Base-by-base conservation (phyloP, 2,329 filamentous ascomycete genomes). In the Trichoderma atrobrunneum region DNA sequence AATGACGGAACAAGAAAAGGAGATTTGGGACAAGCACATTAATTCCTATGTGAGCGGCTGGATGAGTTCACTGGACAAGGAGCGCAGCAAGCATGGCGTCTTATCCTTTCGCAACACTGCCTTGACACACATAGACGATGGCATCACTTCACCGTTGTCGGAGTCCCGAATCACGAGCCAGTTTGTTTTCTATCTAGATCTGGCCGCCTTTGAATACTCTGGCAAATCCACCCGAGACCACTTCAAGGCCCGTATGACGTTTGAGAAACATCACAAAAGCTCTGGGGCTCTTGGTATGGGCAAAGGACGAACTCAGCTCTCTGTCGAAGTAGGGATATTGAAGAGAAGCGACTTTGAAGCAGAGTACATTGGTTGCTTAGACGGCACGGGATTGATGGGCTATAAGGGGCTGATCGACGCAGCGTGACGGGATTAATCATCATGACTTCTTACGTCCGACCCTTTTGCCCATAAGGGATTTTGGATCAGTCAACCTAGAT, bases 11-110 rank as follows among this genome's bases (percentile, higher is more conserved):
- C 16, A 16, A 18, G 64, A 67, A 21, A 28, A 34, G 4, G 51
- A 51, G 10, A 21, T 51, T 51, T 51, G 43, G 43, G 18, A 51
- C 10, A 51, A 21, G 5, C 18, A 51, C 43, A 51, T 51, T 8
- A 51, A 51, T 51, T 1, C 0, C 4, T 51, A 21, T 51, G 43
- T 51, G 10, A 12, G n/a, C 1, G 43, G 43, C 10, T 51, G 43
- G 43, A 51, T 51, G 43, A 0, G 12, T 21, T 51, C n/a, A 12
- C n/a, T 51, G 4, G 43, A 51, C n/a, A 51, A 21, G n/a, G 43
- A 66, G 18, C 63, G 63, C 26, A 56, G 51, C 63, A 66, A 66
- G 28, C 63, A 66, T n/a, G 63, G 63, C 26, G 14, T 66, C 14
- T 28, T 66, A 26, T 66, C 48, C 28, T 66, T 66, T 56, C 63